Evolutionary conservation across 768 basidiomycete genomes (phyloP).

Genomic region (Chalciporus pseudorubinellus): DNA sequence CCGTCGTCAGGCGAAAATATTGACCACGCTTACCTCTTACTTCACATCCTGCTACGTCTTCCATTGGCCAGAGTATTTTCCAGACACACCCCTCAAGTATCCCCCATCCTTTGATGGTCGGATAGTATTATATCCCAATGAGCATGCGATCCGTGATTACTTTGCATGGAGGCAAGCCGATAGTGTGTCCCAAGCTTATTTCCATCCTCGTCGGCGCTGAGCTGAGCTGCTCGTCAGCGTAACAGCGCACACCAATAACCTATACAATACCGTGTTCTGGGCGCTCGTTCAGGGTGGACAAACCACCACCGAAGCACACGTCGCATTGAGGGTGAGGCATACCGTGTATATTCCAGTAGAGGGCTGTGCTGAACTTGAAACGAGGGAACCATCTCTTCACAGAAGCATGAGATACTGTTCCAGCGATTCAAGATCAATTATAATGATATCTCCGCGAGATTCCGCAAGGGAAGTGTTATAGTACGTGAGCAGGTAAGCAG

Average conservation of each 20-base stretch:
- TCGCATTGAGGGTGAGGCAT: constrained; percentile 61
- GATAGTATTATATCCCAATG: constrained; percentile 76
- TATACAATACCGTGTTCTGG: constrained; percentile 97
- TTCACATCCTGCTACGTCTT: constrained; percentile 92
- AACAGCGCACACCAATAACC: constrained; percentile 94
- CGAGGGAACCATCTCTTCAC: constrained; percentile 84
- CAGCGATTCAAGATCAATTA: constrained; percentile 85
- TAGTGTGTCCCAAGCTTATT: constrained; percentile 52
- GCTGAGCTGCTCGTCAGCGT: constrained; percentile 18
- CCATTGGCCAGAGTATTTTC: constrained; percentile 80
- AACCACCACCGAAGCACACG: constrained; percentile 78
- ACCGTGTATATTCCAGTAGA: background rate
- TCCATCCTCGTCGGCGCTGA: constrained; percentile 1
- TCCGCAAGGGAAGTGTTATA: constrained; percentile 82
- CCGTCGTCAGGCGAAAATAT: constrained; percentile 82
- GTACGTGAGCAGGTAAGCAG: constrained; percentile 58
- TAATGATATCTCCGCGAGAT: constrained; percentile 67
- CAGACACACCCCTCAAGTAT: constrained; percentile 66
- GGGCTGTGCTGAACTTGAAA: constrained; percentile 10
- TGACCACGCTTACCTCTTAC: constrained; percentile 76
- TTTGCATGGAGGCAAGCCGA: constrained; percentile 96
- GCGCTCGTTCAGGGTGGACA: constrained; percentile 84
- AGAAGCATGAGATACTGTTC: constrained; percentile 92
- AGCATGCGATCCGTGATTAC: constrained; percentile 79
- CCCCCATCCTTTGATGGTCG: constrained; percentile 94